These are phyloP conservation scores for Arthonia radiata DNA, from an alignment of 495 filamentous ascomycete species.

Conservation along the genomic window DNA sequence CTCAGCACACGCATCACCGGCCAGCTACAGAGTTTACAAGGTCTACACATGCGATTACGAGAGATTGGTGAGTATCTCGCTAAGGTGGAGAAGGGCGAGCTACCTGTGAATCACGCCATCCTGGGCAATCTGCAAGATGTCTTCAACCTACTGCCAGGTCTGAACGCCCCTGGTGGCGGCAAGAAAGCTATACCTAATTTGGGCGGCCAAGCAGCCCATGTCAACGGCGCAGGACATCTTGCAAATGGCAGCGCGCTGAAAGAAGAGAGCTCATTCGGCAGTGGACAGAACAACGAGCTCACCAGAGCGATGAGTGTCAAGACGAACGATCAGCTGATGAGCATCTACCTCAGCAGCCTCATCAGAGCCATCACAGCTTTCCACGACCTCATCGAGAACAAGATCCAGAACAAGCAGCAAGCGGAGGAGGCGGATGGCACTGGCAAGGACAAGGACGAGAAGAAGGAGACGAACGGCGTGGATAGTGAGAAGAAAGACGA, in stretches of 20 bases:
- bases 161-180: constrained; percentile 79
- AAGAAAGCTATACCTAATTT: constrained; percentile 19
- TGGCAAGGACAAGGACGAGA: constrained; percentile 37
- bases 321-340: constrained; percentile 96
- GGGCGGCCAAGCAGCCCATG: constrained; percentile 16
- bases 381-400: constrained; percentile 98
- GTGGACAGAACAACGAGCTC: constrained; percentile 43
- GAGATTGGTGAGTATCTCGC: constrained; percentile 91
- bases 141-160: constrained; percentile 93
- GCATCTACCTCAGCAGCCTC: constrained; percentile 86
- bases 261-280: background rate
- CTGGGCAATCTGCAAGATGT: constrained; percentile 95
- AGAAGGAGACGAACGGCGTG: constrained; percentile 28
- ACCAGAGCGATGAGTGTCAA: constrained; percentile 91
- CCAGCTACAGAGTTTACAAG: constrained; percentile 91
- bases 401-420: constrained; percentile 95
- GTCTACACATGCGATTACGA: constrained; percentile 78
- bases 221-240: constrained; percentile 1
- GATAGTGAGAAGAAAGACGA: constrained; percentile 26
- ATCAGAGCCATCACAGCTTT: constrained; percentile 96
- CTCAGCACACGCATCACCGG: constrained; percentile 92
- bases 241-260: background rate
- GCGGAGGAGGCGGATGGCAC: constrained; percentile 82
- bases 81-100: constrained; percentile 74
- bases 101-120: constrained; percentile 93